Percentiles rank a stretch among this genome's conserved stretches.
phyloP scores from a whole-genome alignment of 768 basidiomycete species.

The Sutorius australiensis region DNA sequence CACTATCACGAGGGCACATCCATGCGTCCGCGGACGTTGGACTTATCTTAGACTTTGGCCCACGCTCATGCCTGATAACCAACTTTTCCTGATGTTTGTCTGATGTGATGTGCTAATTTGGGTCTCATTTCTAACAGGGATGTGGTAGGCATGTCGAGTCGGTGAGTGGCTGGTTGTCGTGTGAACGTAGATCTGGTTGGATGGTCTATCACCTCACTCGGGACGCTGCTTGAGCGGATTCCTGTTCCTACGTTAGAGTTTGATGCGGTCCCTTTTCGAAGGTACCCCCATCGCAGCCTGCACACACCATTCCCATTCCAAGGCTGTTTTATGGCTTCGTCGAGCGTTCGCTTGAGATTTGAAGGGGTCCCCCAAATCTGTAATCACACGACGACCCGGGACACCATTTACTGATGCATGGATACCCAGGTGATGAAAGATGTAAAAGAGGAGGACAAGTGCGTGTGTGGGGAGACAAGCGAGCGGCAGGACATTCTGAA shows the following conservation, averaged over 20 bases:
- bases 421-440: constrained; percentile 43
- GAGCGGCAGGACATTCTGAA: constrained; percentile 13
- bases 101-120: constrained; percentile 6
- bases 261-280: constrained; percentile 36
- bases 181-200: constrained; percentile 14
- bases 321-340: constrained; percentile 7
- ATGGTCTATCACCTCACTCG: constrained; percentile 8
- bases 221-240: constrained; percentile 6
- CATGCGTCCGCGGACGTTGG: constrained; percentile 16
- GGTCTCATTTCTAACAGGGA: constrained; percentile 43
- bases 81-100: background rate
- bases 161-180: constrained; percentile 42
- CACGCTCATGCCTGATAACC: constrained; percentile 1
- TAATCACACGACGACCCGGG: constrained; percentile 22
- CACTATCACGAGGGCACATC: constrained; percentile 4
- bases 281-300: constrained; percentile 31
- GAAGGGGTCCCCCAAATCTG: constrained; percentile 21
- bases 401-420: constrained; percentile 26
- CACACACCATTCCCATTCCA: constrained; percentile 19
- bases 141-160: constrained; percentile 64
- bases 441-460: constrained; percentile 49
- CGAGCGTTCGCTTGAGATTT: constrained; percentile 23
- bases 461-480: constrained; percentile 31
- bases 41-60: constrained; percentile 9
- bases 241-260: constrained; percentile 28